These are phyloP conservation scores for Sicyos baderoa DNA, from an alignment of 306 rosid genomes.

Conservation along the genomic window DNA sequence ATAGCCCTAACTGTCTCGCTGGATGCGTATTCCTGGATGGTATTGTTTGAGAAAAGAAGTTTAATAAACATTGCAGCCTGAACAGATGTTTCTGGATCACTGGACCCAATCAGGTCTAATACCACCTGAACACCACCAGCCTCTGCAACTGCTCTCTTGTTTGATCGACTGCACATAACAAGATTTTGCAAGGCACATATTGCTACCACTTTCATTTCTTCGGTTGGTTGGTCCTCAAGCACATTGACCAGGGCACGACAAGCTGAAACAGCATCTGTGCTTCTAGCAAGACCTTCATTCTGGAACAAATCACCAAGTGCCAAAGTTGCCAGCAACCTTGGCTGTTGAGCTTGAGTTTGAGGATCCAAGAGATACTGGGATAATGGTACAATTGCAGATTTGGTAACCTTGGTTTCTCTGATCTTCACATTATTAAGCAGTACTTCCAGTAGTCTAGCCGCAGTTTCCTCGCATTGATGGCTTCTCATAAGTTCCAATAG, in stretches of 20 bases:
- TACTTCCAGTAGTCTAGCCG: constrained; percentile 91
- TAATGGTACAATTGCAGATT: constrained; percentile 78
- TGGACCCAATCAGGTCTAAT: constrained; percentile 90
- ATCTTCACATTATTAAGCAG: constrained; percentile 87
- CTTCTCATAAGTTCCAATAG: constrained; percentile 86
- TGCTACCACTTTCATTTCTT: constrained; percentile 98
- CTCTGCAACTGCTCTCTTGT: constrained; percentile 98
- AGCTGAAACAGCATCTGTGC: constrained; percentile 91
- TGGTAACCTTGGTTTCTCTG: constrained; percentile 85
- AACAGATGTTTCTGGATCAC: constrained; percentile 89
- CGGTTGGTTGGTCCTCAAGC: constrained; percentile 98
- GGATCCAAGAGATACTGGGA: constrained; percentile 99
- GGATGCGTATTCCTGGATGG: constrained; percentile 97
- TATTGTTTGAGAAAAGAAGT: constrained; percentile 91
- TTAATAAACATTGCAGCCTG: constrained; percentile 97
- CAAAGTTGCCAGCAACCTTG: constrained; percentile 91
- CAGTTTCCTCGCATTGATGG: constrained; percentile 92
- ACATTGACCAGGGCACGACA: constrained; percentile 97
- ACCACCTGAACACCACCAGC: constrained; percentile 99
- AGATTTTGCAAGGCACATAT: constrained; percentile 98
- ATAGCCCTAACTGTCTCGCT: constrained; percentile 96
- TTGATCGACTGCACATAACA: constrained; percentile 90
- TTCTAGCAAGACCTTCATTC: constrained; percentile 90
- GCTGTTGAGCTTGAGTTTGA: constrained; percentile 95
- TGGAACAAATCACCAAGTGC: constrained; percentile 97